phyloP scores from a whole-genome alignment of 345 rosid species.

The Lepidium africanum region DNA sequence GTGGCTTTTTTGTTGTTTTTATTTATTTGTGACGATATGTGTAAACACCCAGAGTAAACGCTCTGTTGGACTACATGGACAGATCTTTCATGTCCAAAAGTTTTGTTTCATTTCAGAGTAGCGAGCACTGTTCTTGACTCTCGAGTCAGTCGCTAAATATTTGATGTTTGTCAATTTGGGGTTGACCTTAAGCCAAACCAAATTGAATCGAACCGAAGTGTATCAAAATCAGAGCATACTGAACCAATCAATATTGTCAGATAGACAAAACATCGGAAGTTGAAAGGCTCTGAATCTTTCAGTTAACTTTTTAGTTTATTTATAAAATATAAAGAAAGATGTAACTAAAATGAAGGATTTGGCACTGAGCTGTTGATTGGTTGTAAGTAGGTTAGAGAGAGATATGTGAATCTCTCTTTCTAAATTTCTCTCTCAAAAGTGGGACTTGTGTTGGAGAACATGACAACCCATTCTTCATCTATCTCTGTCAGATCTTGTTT shows the following conservation, averaged over 20 bases:
- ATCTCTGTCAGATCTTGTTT: constrained; percentile 32
- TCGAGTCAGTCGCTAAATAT: background rate
- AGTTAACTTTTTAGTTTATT: background rate
- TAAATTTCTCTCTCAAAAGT: constrained; percentile 17
- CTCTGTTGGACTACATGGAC: constrained; percentile 12
- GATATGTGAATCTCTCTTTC: background rate
- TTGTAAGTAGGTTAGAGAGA: constrained; percentile 25
- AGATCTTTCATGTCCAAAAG: constrained; percentile 8
- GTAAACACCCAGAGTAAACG: background rate
- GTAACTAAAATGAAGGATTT: background rate
- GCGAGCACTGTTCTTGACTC: background rate
- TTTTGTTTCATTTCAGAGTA: constrained; percentile 12
- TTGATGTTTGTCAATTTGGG: background rate
- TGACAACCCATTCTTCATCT: constrained; percentile 33
- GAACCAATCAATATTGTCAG: background rate
- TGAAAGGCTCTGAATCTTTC: constrained; percentile 2
- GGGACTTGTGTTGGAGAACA: constrained; percentile 37
- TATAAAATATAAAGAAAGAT: background rate
- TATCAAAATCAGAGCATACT: background rate
- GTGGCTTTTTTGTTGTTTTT: constrained; percentile 14
- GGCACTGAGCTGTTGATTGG: constrained; percentile 30
- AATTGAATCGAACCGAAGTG: background rate
- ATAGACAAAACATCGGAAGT: background rate
- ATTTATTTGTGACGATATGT: background rate
- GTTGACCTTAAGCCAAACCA: background rate